These are phyloP conservation scores for Trichoderma simmonsii DNA, from an alignment of 2,329 filamentous ascomycete species.

Conservation along the genomic window DNA sequence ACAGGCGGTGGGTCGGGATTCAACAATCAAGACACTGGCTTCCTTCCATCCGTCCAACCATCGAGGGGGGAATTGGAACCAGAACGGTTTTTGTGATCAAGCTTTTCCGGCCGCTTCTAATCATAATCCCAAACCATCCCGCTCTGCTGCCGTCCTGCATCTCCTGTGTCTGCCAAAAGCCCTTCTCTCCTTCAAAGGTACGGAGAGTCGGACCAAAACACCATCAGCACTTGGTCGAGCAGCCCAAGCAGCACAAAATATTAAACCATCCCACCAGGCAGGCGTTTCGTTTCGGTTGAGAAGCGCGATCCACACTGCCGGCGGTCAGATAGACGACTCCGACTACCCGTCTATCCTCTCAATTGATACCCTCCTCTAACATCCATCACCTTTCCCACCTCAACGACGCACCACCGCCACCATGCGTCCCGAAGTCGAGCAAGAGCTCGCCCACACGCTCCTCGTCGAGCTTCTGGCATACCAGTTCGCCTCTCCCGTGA, in stretches of 20 bases:
- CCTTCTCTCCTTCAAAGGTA: constrained; percentile 23
- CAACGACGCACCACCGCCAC: constrained; percentile 37
- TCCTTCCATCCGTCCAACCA: constrained; percentile 26
- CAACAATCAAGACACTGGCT: constrained; percentile 33
- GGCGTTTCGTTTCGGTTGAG: background rate
- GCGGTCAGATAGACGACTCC: constrained; percentile 2
- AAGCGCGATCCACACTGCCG: constrained; percentile 9
- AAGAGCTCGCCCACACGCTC: constrained; percentile 97
- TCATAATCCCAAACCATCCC: constrained; percentile 19
- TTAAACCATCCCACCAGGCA: background rate
- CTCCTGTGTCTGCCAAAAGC: background rate
- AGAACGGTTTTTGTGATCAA: background rate
- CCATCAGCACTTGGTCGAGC: constrained; percentile 2
- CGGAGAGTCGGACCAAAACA: constrained; percentile 18
- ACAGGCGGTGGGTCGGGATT: constrained; percentile 36
- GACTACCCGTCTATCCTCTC: background rate
- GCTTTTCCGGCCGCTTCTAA: constrained; percentile 19
- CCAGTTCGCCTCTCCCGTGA: constrained; percentile 96
- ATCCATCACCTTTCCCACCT: constrained; percentile 17
- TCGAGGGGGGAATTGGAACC: constrained; percentile 1
- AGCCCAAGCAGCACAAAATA: constrained; percentile 4
- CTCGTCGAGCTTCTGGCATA: constrained; percentile 98
- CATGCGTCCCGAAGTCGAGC: constrained; percentile 98
- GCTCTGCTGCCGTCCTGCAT: background rate
- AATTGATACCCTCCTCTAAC: constrained; percentile 4